Evolutionary conservation across 257 asterid genomes (phyloP), one percentile per base, ranked within the genome.

Genomic region (Gentiana macrophylla): DNA sequence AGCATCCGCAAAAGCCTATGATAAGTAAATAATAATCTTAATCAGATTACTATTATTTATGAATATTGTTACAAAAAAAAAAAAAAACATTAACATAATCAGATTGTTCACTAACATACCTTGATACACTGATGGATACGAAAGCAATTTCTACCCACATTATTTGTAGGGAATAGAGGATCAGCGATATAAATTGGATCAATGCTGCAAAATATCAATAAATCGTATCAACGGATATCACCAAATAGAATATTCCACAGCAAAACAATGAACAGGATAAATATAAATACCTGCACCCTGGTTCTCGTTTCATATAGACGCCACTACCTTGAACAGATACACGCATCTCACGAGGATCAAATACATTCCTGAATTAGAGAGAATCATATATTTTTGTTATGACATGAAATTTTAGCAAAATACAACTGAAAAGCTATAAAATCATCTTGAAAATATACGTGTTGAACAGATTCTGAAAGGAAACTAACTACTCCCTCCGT

Each of bases 1-100:
- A 70, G 98, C 98, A 87, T 91, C 98, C 3, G 96, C 95, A 76
- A 87, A 91, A 67, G 98, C 96, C 96, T 91, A 82, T 74, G 70
- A 55, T 62, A 68, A 50, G 57, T 44, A 12, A 46, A 35, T 45
- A 38, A 57, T 13, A 12, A 5, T 11, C 46, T 53, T 52, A 44
- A 45, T 12, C 41, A 55, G 38, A 37, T n/a, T 6, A 67, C 35
- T 52, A 60, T 41, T 10, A 41, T 24, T 24, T 24, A 24, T 24
- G 24, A 24, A 24, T 24, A 13, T 52, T n/a, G 41, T 56, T 8
- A 32, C 32, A 35, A 2, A 37, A 2, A 50, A 35, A 2, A 3
- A 11, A 4, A 4, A 52, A 32, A 52, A 7, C 44, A 41, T 15
- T 5, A 36, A 12, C 35, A 58, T 6, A 32, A 59, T 52, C 54